Evolutionary conservation across 306 rosid species (phyloP).

Genomic region (Prunus fruticosa): DNA sequence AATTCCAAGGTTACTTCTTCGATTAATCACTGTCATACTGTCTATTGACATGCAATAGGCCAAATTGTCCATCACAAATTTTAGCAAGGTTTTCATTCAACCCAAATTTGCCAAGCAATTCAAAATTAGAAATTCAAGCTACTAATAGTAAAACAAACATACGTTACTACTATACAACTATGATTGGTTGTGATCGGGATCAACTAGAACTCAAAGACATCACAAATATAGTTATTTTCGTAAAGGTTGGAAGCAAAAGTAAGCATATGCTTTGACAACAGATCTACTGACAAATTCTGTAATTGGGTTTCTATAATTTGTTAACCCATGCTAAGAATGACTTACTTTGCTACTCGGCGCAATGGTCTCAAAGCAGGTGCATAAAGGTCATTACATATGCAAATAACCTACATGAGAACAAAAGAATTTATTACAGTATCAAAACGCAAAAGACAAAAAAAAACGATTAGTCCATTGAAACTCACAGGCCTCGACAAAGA

Average conservation of each 20-base stretch:
- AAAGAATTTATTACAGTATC: constrained; percentile 21
- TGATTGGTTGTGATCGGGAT: no score
- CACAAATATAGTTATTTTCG: not conserved
- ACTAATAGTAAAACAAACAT: not conserved
- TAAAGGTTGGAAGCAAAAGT: constrained; percentile 1
- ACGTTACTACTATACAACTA: not conserved
- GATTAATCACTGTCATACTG: not conserved
- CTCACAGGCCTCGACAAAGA: constrained; percentile 86
- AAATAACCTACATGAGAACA: constrained; percentile 66
- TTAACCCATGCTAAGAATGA: constrained; percentile 26
- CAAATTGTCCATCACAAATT: not conserved
- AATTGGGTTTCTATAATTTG: constrained; percentile 5
- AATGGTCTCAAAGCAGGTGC: constrained; percentile 90
- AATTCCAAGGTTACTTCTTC: not conserved
- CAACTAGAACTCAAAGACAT: not conserved
- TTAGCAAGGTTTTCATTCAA: not conserved
- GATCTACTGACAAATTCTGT: not conserved
- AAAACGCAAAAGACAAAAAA: constrained; percentile 5
- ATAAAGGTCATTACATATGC: constrained; percentile 95
- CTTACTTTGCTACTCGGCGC: constrained; percentile 92
- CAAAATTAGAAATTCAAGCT: not conserved
- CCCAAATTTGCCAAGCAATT: not conserved
- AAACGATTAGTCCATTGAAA: constrained; percentile 27
- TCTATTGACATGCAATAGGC: no score
- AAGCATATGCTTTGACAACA: not conserved